phyloP scores from a whole-genome alignment of 2,329 filamentous ascomycete species.

The Westerdykella sp. region DNA sequence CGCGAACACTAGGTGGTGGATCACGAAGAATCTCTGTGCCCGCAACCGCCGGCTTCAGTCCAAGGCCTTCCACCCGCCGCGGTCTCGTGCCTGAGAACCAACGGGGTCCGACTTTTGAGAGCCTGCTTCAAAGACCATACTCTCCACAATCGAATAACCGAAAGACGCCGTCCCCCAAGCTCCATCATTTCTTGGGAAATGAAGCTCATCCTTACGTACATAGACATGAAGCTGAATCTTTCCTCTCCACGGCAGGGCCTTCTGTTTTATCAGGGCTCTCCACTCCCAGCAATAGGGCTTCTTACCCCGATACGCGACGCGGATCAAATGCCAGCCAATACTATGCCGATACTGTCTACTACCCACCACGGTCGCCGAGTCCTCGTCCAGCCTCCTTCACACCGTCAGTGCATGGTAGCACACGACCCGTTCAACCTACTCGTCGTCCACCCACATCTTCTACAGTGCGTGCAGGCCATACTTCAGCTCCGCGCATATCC shows the following conservation, averaged over 20 bases:
- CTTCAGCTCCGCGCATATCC: not conserved
- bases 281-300: too few relatives aligned
- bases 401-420: not conserved
- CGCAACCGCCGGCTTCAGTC: too few relatives aligned
- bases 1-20: not conserved
- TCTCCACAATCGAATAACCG: not conserved
- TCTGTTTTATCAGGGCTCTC: not conserved
- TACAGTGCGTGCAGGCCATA: not conserved
- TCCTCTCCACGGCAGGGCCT: constrained; percentile 7
- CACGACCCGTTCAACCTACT: too few relatives aligned
- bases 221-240: constrained; percentile 12
- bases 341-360: constrained; percentile 7
- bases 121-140: too few relatives aligned
- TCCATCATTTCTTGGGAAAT: constrained; percentile 11
- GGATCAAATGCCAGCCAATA: not conserved
- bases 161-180: constrained; percentile 6
- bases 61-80: too few relatives aligned
- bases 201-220: constrained; percentile 18
- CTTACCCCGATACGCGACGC: too few relatives aligned
- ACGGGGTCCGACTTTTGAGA: too few relatives aligned
- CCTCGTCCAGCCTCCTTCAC: not conserved
- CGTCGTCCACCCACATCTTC: too few relatives aligned
- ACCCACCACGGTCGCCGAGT: not conserved
- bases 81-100: too few relatives aligned
- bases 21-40: too few relatives aligned